These are phyloP conservation scores for Trametes cingulata DNA, from an alignment of 768 basidiomycete species.

Conservation along the genomic window DNA sequence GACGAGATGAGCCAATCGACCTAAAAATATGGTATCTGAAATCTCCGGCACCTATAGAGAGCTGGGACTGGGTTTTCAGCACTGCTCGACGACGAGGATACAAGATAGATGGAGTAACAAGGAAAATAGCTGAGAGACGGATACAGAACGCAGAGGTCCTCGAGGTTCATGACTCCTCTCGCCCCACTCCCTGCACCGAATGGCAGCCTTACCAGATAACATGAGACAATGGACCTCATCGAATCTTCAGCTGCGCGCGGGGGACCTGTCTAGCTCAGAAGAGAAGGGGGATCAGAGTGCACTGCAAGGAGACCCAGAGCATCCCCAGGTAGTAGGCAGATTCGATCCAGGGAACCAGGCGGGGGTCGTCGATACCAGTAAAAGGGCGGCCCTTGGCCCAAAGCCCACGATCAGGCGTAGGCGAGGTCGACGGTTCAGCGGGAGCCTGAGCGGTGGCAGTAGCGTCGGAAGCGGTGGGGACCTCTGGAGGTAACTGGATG, in stretches of 20 bases:
- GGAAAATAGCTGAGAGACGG: background rate
- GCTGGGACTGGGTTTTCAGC: background rate
- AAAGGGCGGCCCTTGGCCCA: background rate
- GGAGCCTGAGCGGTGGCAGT: background rate
- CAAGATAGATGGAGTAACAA: background rate
- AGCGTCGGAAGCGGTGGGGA: background rate
- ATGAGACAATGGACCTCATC: background rate
- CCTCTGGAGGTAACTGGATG: background rate
- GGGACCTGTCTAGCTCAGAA: background rate
- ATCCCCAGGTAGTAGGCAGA: background rate
- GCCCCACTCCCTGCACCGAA: background rate
- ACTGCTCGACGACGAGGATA: background rate
- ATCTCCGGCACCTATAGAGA: background rate
- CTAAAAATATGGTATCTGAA: background rate
- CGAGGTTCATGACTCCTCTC: conserved; percentile 8
- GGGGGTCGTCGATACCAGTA: background rate
- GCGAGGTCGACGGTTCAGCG: background rate
- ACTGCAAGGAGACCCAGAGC: background rate
- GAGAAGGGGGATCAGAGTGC: background rate
- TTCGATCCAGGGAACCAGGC: background rate
- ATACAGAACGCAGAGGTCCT: background rate
- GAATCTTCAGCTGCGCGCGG: conserved; percentile 14
- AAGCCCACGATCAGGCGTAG: background rate
- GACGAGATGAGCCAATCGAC: background rate
- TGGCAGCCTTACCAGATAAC: conserved; percentile 4